Conservation (phyloP, 2,329 filamentous ascomycete genomes). For the Fragosphaeria purpurea region DNA sequence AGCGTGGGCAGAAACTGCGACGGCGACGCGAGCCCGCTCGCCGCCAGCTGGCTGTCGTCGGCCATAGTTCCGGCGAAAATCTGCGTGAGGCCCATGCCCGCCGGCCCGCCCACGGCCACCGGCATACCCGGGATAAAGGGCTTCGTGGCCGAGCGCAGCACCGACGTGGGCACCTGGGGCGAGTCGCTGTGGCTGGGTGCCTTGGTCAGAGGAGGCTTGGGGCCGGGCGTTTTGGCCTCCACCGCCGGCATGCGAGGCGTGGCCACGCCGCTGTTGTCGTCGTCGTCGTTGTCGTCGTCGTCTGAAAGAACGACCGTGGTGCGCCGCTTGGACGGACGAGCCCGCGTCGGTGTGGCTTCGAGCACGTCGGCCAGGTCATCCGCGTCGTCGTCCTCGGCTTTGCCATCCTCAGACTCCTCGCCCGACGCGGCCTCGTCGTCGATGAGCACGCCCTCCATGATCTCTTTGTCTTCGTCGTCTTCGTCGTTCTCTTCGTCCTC, state of each 20-base stretch:
- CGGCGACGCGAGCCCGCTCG: conserved; percentile 24
- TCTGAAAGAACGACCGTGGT: conserved; percentile 46
- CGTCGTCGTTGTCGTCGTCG: conserved; percentile 53
- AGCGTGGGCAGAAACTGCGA: conserved; percentile 46
- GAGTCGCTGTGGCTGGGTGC: conserved; percentile 31
- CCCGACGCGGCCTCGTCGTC: conserved; percentile 10
- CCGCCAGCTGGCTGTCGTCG: conserved; percentile 45
- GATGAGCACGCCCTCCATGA: conserved; percentile 15
- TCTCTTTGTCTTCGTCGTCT: conserved; percentile 15
- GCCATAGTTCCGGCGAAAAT: conserved; percentile 81
- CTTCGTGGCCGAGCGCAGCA: conserved; percentile 59
- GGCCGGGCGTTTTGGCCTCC: conserved; percentile 34
- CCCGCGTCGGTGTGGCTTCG: conserved; percentile 6
- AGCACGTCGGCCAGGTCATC: neutral
- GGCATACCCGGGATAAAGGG: conserved; percentile 60
- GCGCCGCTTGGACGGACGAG: conserved; percentile 39
- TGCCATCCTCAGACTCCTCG: conserved; percentile 24
- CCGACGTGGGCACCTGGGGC: conserved; percentile 49
- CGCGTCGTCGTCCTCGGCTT: conserved; percentile 19
- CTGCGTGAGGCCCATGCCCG: conserved; percentile 69
- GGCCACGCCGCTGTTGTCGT: conserved; percentile 10
- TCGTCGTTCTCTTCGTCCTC: conserved; percentile 10
- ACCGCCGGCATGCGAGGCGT: neutral
- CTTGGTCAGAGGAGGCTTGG: conserved; percentile 29
- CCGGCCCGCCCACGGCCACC: conserved; percentile 40